These are phyloP conservation scores for Viola odorata DNA, from an alignment of 345 rosid species.

Conservation along the genomic window DNA sequence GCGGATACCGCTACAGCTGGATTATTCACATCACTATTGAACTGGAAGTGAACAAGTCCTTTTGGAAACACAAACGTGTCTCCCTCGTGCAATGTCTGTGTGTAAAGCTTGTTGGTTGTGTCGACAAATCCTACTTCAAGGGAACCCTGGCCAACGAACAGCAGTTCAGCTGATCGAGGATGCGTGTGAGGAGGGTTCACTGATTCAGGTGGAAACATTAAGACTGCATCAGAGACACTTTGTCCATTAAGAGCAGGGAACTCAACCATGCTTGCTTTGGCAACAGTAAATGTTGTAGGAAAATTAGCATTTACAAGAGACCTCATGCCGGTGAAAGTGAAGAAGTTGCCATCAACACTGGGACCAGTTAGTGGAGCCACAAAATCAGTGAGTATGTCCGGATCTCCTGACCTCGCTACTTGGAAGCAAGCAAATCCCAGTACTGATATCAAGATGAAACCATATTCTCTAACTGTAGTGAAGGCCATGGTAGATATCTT, in stretches of 20 bases:
- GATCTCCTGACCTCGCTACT: constrained; percentile 25
- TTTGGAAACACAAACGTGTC: constrained; percentile 37
- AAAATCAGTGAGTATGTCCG: constrained; percentile 33
- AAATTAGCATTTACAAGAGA: background rate
- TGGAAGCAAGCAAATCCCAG: background rate
- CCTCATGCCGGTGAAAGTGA: constrained; percentile 32
- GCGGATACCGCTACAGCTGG: constrained; percentile 20
- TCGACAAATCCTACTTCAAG: constrained; percentile 41
- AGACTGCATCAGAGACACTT: constrained; percentile 37
- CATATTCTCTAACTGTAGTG: too few relatives aligned
- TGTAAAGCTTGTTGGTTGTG: constrained; percentile 34
- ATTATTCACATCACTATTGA: constrained; percentile 8
- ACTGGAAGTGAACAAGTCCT: constrained; percentile 36
- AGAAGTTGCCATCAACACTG: constrained; percentile 19
- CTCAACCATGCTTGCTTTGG: constrained; percentile 26
- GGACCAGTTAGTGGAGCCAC: constrained; percentile 13
- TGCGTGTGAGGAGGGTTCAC: constrained; percentile 31
- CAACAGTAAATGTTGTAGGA: constrained; percentile 18
- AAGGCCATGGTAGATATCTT: background rate
- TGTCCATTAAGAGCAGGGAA: constrained; percentile 36
- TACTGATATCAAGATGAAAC: background rate
- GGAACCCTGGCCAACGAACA: constrained; percentile 17
- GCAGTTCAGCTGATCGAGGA: constrained; percentile 32
- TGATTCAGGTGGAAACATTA: constrained; percentile 19
- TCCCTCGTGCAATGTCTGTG: constrained; percentile 23